Percentiles rank a stretch among this genome's conserved stretches.
These are phyloP conservation scores for Boletus reticulatus DNA, from an alignment of 768 basidiomycete genomes.

Conservation along the genomic window DNA sequence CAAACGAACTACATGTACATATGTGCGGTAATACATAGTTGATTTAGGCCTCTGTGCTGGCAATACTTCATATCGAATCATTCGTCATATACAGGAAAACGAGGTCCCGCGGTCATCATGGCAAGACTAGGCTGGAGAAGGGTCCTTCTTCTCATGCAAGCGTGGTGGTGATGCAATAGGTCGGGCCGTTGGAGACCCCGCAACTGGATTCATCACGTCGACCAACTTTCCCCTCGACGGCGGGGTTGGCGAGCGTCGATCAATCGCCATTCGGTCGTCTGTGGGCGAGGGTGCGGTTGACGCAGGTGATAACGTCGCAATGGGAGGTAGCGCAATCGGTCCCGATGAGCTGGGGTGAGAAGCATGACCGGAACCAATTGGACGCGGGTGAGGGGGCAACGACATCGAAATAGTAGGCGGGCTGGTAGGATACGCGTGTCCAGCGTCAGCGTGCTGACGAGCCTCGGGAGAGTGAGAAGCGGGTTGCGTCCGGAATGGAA, in stretches of 20 bases:
- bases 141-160: slow-evolving; percentile 33
- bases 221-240: slow-evolving; percentile 52
- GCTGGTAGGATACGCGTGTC: slow-evolving; percentile 40
- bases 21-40: slow-evolving; percentile 29
- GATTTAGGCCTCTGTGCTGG: slow-evolving; percentile 15
- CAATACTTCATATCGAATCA: slow-evolving; percentile 21
- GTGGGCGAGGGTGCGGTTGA: slow-evolving; percentile 55
- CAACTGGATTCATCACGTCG: slow-evolving; percentile 48
- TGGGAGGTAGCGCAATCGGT: slow-evolving; percentile 62
- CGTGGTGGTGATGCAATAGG: slow-evolving; percentile 54
- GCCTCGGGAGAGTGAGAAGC: slow-evolving; percentile 68
- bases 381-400: slow-evolving; percentile 74
- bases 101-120: slow-evolving; percentile 1
- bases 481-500: slow-evolving; percentile 71
- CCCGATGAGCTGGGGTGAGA: slow-evolving; percentile 36
- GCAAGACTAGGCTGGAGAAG: slow-evolving; percentile 25
- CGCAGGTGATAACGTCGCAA: slow-evolving; percentile 63
- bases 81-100: slow-evolving; percentile 15
- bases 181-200: slow-evolving; percentile 52
- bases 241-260: slow-evolving; percentile 46
- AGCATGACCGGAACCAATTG: slow-evolving; percentile 55
- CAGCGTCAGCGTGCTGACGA: slow-evolving; percentile 40
- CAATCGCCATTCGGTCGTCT: slow-evolving; percentile 35
- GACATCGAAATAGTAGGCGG: slow-evolving; percentile 56
- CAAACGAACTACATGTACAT: slow-evolving; percentile 26